These are phyloP conservation scores for Daldinia caldariorum DNA, from an alignment of 495 filamentous ascomycete genomes.

Conservation along the genomic window DNA sequence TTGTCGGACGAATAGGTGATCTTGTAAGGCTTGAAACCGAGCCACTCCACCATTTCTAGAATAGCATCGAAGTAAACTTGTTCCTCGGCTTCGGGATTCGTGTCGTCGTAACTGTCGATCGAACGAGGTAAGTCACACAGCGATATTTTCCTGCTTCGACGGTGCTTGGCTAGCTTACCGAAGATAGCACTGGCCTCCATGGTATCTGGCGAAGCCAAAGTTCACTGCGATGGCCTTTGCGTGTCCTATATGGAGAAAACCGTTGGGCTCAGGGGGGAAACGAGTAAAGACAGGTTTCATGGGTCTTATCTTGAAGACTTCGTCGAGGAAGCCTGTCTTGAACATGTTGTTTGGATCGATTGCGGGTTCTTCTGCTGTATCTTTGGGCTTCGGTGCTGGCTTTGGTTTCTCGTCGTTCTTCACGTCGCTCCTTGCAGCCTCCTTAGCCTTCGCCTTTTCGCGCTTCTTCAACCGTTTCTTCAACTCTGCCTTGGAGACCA, in stretches of 20 bases:
- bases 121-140: constrained; percentile 59
- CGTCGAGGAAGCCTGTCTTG: constrained; percentile 82
- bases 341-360: constrained; percentile 80
- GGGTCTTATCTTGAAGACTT: constrained; percentile 81
- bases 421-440: constrained; percentile 33
- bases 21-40: constrained; percentile 79
- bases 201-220: constrained; percentile 90
- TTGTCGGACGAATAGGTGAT: constrained; percentile 85
- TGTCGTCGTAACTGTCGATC: constrained; percentile 71
- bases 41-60: constrained; percentile 80
- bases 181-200: constrained; percentile 73
- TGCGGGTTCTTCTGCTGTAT: constrained; percentile 56
- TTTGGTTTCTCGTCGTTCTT: constrained; percentile 52
- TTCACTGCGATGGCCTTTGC: constrained; percentile 97
- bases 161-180: constrained; percentile 25
- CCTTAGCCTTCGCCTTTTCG: constrained; percentile 58
- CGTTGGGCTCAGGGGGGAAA: constrained; percentile 91
- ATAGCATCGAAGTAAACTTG: constrained; percentile 82
- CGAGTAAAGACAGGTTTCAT: constrained; percentile 74
- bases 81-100: constrained; percentile 85
- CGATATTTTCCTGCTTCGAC: constrained; percentile 51
- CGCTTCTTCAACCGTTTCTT: constrained; percentile 72
- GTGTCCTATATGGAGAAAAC: constrained; percentile 86
- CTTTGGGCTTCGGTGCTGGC: constrained; percentile 52
- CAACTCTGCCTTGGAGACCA: constrained; percentile 71